Evolutionary conservation across 2,329 filamentous ascomycete species (phyloP).

Genomic region (Penicillium sp.): DNA sequence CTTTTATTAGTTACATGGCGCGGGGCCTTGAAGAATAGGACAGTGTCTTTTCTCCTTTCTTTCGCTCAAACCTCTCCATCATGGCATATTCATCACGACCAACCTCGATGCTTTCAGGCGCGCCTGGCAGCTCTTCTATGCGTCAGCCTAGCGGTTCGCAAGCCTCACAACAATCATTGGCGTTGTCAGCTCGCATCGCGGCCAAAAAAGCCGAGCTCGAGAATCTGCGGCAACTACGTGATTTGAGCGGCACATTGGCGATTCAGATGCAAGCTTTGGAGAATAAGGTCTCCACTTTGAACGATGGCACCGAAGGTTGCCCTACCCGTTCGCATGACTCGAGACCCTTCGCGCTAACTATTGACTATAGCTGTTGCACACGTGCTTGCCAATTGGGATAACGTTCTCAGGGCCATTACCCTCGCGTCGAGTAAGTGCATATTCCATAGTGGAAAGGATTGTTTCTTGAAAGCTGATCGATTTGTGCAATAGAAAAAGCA

Average conservation of each 20-base stretch:
- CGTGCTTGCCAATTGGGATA: conserved; percentile 65
- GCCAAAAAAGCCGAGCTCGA: conserved; percentile 62
- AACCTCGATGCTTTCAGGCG: conserved; percentile 32
- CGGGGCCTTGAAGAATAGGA: background rate
- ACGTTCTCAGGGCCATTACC: conserved; percentile 60
- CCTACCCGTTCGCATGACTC: background rate
- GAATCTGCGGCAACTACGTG: conserved; percentile 58
- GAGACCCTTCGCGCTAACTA: conserved; percentile 8
- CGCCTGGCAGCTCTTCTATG: conserved; percentile 27
- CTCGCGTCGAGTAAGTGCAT: conserved; percentile 58
- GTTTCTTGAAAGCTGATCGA: background rate
- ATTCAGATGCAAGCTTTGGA: conserved; percentile 61
- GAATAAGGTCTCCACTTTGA: conserved; percentile 57
- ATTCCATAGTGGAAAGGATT: conserved; percentile 9
- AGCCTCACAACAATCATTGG: conserved; percentile 51
- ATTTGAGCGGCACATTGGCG: conserved; percentile 59
- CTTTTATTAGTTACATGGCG: background rate
- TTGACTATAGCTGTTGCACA: conserved; percentile 56
- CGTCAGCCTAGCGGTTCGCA: conserved; percentile 31
- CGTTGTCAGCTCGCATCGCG: conserved; percentile 58
- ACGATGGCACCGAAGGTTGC: conserved; percentile 59
- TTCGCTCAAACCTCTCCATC: background rate
- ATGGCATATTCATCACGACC: conserved; percentile 40
- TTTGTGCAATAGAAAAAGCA: conserved; percentile 26
- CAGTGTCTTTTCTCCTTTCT: background rate